Evolutionary conservation across 2,329 filamentous ascomycete species (phyloP).

Genomic region (Fusarium oligoseptatum): DNA sequence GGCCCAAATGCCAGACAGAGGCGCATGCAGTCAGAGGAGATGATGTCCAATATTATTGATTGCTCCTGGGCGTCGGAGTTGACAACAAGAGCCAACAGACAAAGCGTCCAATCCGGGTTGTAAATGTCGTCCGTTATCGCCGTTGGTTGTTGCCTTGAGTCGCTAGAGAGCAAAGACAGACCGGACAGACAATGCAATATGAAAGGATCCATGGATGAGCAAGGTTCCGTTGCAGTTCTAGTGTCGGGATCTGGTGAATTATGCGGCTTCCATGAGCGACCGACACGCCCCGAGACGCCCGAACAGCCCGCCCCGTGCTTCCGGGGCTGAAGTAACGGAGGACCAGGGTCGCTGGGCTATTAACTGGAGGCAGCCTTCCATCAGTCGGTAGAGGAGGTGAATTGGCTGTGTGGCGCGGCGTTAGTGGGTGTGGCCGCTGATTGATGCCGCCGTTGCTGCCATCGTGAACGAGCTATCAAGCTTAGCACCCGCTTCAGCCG

Average conservation of each 20-base stretch:
- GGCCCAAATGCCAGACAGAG: constrained; percentile 40
- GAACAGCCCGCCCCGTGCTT: constrained; percentile 31
- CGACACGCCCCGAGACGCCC: constrained; percentile 32
- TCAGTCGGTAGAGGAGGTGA: constrained; percentile 13
- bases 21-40: constrained; percentile 22
- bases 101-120: neutral
- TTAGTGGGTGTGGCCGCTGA: constrained; percentile 17
- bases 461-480: constrained; percentile 6
- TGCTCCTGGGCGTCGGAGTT: constrained; percentile 13
- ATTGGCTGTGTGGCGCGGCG: constrained; percentile 23
- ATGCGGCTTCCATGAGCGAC: constrained; percentile 31
- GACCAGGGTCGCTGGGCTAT: constrained; percentile 4
- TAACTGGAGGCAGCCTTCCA: constrained; percentile 10
- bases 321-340: constrained; percentile 32
- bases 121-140: neutral
- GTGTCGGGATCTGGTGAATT: constrained; percentile 24
- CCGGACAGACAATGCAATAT: neutral
- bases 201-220: constrained; percentile 21
- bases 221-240: constrained; percentile 26
- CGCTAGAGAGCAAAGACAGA: neutral
- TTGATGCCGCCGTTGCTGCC: constrained; percentile 27
- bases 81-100: neutral
- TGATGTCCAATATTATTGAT: constrained; percentile 21
- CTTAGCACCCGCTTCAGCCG: constrained; percentile 7
- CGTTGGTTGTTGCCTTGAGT: neutral